phyloP scores from a whole-genome alignment of 2,329 filamentous ascomycete species.

The Xylariaceae sp. region DNA sequence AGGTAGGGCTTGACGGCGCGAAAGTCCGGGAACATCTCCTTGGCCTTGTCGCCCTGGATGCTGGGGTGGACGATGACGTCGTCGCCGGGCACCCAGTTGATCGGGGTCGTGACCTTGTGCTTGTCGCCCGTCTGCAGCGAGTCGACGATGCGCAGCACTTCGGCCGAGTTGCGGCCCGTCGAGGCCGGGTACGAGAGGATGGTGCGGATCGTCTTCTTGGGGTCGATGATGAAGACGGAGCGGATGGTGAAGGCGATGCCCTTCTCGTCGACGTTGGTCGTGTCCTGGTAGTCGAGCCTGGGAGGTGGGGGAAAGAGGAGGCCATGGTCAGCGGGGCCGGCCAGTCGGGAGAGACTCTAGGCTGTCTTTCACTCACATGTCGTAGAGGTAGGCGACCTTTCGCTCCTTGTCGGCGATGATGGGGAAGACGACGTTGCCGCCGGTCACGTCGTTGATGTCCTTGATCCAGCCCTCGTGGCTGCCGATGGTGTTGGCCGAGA shows the following conservation, averaged over 20 bases:
- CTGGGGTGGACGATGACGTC: conserved; percentile 87
- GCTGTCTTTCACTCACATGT: conserved; percentile 69
- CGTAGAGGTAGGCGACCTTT: conserved; percentile 67
- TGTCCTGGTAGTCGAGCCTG: conserved; percentile 71
- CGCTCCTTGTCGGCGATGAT: conserved; percentile 76
- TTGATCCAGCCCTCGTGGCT: conserved; percentile 86
- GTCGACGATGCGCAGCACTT: conserved; percentile 73
- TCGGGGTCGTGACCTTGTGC: conserved; percentile 79
- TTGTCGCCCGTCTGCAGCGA: conserved; percentile 78
- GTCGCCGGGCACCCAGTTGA: conserved; percentile 83
- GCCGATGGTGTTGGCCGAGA: conserved; percentile 78
- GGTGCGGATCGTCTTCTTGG: conserved; percentile 84
- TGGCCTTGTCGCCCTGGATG: conserved; percentile 77
- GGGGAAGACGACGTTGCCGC: conserved; percentile 64
- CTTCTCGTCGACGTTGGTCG: conserved; percentile 73
- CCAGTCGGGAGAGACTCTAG: too few relatives aligned
- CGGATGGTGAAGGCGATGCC: conserved; percentile 90
- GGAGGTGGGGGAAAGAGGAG: too few relatives aligned
- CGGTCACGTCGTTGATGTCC: conserved; percentile 75
- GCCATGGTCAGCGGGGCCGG: too few relatives aligned
- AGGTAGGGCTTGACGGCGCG: conserved; percentile 64
- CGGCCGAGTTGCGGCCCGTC: conserved; percentile 74
- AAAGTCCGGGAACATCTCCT: conserved; percentile 77
- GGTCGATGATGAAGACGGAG: conserved; percentile 91
- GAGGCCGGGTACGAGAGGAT: conserved; percentile 90